Percentiles rank a stretch among this genome's conserved stretches.
Conservation (phyloP, 371 early-diverging fungal species). For the Catenaria anguillulae region DNA sequence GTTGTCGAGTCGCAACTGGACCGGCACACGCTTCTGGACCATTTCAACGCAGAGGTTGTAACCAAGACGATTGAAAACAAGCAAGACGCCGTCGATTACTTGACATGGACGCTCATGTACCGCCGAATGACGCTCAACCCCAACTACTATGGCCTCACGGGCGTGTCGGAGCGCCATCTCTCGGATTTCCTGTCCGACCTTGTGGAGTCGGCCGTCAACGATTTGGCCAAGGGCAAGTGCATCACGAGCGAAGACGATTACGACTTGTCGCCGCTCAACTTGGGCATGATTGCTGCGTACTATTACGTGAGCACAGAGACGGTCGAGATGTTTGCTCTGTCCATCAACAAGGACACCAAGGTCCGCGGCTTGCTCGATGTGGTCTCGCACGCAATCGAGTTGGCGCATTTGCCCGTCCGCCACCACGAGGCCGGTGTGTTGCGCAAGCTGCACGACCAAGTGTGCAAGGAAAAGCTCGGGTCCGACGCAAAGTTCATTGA, state of each 20-base stretch:
- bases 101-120: conserved; percentile 94
- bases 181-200: conserved; percentile 86
- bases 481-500: conserved; percentile 34
- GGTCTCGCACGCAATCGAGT: conserved; percentile 80
- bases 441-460: conserved; percentile 57
- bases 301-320: conserved; percentile 88
- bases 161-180: conserved; percentile 67
- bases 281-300: conserved; percentile 95
- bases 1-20: conserved; percentile 90
- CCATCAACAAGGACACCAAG: conserved; percentile 68
- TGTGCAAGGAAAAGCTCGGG: conserved; percentile 48
- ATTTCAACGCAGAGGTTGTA: conserved; percentile 90
- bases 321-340: conserved; percentile 79
- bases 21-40: conserved; percentile 66
- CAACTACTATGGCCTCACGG: conserved; percentile 86
- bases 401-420: conserved; percentile 75
- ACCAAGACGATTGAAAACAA: conserved; percentile 86
- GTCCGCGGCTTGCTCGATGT: conserved; percentile 82
- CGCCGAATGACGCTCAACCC: conserved; percentile 89
- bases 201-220: conserved; percentile 76
- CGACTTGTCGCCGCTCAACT: conserved; percentile 68
- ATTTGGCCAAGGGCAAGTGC: conserved; percentile 74
- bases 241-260: conserved; percentile 70
- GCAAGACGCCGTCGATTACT: conserved; percentile 94
- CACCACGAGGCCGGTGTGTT: conserved; percentile 76